A percentile compares a stretch with the other conserved stretches of the same genome.
phyloP scores from a whole-genome alignment of 441 rosid genomes.

The Mallotus japonicus region DNA sequence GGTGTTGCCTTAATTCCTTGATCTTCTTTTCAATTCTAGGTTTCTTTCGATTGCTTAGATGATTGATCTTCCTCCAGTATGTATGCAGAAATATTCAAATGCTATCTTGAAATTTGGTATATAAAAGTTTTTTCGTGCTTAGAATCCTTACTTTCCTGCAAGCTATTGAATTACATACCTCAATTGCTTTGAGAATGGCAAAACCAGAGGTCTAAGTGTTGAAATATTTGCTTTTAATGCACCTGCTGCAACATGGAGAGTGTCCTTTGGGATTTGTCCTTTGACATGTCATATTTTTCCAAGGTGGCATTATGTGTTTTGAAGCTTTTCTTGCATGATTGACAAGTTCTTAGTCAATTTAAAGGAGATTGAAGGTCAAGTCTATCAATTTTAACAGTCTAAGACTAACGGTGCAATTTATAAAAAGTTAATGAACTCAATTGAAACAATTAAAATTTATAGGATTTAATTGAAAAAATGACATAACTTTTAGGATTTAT shows the following conservation, averaged over 20 bases:
- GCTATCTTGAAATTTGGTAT: slow-evolving; percentile 30
- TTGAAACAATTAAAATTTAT: no score
- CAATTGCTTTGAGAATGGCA: slow-evolving; percentile 28
- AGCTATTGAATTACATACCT: slow-evolving; percentile 6
- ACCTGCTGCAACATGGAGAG: slow-evolving; percentile 21
- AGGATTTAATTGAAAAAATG: no score
- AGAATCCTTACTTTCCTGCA: slow-evolving; percentile 4
- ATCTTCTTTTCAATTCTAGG: slow-evolving; percentile 20
- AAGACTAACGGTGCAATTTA: no score
- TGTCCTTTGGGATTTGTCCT: slow-evolving; percentile 29
- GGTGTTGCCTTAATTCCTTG: slow-evolving; percentile 34
- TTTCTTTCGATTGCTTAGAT: slow-evolving; percentile 25
- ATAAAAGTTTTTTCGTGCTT: background rate
- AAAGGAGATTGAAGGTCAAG: no score
- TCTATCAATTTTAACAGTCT: no score
- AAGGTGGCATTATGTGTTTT: no score
- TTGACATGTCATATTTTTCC: no score
- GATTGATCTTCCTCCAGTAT: slow-evolving; percentile 30
- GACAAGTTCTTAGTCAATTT: no score
- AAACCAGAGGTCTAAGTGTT: slow-evolving; percentile 21
- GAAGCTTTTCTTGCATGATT: no score
- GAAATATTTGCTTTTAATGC: slow-evolving; percentile 22
- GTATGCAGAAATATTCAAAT: slow-evolving; percentile 32
- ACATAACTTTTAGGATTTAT: no score
- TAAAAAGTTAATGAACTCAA: no score